A percentile compares a stretch with the other conserved stretches of the same genome.
phyloP scores from a whole-genome alignment of 2,329 filamentous ascomycete species.

The Aspergillus sp. region DNA sequence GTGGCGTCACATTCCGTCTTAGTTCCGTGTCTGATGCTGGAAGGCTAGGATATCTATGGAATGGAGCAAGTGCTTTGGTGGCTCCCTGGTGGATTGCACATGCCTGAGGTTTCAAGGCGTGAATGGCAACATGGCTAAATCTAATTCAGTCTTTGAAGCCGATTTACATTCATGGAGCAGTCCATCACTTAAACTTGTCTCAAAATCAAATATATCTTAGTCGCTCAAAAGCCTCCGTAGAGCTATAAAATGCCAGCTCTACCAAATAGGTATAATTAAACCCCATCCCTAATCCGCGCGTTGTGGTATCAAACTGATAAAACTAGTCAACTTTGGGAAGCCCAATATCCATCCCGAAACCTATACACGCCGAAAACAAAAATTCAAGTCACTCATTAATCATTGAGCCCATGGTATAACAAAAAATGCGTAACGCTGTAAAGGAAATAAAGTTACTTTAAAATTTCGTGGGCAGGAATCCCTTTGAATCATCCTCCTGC shows the following conservation, averaged over 20 bases:
- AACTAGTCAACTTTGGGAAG: neutral
- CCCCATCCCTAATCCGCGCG: neutral
- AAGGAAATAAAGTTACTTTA: neutral
- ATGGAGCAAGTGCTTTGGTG: neutral
- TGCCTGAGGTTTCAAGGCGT: neutral
- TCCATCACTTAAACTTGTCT: neutral
- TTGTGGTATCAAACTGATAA: neutral
- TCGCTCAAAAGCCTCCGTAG: neutral
- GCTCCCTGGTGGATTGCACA: conserved; percentile 6
- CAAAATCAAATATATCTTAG: neutral
- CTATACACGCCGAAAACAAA: neutral
- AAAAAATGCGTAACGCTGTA: neutral
- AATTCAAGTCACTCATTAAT: neutral
- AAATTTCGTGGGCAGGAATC: conserved; percentile 57
- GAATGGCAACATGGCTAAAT: conserved; percentile 1
- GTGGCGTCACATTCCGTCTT: neutral
- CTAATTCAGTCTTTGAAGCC: neutral
- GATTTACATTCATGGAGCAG: no score
- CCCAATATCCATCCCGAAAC: neutral
- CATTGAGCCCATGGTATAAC: neutral
- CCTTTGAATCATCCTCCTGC: conserved; percentile 67
- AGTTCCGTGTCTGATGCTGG: neutral
- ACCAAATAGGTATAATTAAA: neutral
- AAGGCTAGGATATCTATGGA: neutral
- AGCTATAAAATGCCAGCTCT: neutral